phyloP scores from a whole-genome alignment of 1,284 basidiomycete genomes.

The Irpex sp. region DNA sequence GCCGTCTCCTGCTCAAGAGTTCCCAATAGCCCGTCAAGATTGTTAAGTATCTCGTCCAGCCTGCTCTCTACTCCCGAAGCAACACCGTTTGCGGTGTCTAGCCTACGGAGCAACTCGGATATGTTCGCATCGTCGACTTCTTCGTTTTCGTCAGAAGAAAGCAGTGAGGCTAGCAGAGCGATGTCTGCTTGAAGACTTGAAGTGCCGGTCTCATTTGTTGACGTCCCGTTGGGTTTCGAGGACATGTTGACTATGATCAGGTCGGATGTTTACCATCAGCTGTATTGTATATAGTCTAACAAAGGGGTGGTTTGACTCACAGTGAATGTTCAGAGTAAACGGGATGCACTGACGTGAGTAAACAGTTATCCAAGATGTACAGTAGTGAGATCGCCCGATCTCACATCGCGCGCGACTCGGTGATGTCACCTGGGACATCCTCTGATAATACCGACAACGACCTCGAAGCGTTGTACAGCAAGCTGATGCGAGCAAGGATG shows the following conservation, averaged over 20 bases:
- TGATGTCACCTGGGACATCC: not conserved
- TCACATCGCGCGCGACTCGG: not conserved
- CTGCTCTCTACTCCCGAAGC: constrained; percentile 54
- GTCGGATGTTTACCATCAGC: not conserved
- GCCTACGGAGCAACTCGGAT: constrained; percentile 38
- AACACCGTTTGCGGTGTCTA: constrained; percentile 52
- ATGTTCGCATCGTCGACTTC: constrained; percentile 28
- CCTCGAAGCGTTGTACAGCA: not conserved
- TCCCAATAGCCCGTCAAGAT: constrained; percentile 51
- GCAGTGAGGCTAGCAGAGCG: constrained; percentile 31
- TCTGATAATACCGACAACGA: not conserved
- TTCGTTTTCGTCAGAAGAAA: constrained; percentile 24
- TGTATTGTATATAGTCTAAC: not conserved
- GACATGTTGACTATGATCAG: not conserved
- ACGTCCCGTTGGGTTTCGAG: not conserved
- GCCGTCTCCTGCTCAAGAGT: constrained; percentile 31
- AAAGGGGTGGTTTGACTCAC: no score
- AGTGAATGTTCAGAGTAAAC: no score
- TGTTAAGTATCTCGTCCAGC: constrained; percentile 52
- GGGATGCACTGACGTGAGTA: not conserved
- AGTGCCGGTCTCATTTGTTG: not conserved
- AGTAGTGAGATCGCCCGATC: not conserved
- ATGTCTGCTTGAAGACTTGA: constrained; percentile 25
- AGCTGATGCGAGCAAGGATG: not conserved
- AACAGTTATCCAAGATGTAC: not conserved